Evolutionary conservation across 495 filamentous ascomycete genomes (phyloP).

Genomic region (Penicillium goetzii): DNA sequence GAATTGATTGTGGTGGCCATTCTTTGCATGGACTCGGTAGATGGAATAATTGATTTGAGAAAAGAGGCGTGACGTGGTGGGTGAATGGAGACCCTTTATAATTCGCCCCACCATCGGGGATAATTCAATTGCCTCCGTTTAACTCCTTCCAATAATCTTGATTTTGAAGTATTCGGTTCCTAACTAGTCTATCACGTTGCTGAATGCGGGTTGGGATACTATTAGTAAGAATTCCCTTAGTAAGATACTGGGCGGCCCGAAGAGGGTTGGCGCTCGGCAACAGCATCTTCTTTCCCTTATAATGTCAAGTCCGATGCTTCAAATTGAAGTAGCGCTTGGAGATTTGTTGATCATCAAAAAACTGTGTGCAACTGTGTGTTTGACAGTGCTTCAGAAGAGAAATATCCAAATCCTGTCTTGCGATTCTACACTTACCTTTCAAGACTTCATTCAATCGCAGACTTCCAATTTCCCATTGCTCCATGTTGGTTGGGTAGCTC

Average conservation of each 20-base stretch:
- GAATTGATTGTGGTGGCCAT: slow-evolving; percentile 26
- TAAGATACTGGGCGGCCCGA: too few species aligned
- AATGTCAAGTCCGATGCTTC: not conserved
- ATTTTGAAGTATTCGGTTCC: not conserved
- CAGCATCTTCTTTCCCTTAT: not conserved
- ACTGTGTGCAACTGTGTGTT: too few species aligned
- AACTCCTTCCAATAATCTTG: not conserved
- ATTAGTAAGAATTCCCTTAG: too few species aligned
- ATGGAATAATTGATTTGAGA: not conserved
- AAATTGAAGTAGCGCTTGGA: not conserved
- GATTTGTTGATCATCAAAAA: not conserved
- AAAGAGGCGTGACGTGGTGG: not conserved
- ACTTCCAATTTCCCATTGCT: not conserved
- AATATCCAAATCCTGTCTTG: not conserved
- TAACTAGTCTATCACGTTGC: not conserved
- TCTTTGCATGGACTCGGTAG: slow-evolving; percentile 12
- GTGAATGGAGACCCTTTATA: slow-evolving; percentile 5
- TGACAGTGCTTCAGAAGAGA: not conserved
- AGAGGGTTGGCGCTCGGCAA: not conserved
- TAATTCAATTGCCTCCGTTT: not conserved
- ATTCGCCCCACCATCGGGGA: not conserved
- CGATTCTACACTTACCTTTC: not conserved
- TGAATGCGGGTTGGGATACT: not conserved
- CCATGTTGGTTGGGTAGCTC: not conserved
- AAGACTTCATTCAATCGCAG: not conserved